Percentiles rank a stretch among this genome's conserved stretches.
These are phyloP conservation scores for Marsdenia floribunda DNA, from an alignment of 257 asterid species.

Conservation along the genomic window DNA sequence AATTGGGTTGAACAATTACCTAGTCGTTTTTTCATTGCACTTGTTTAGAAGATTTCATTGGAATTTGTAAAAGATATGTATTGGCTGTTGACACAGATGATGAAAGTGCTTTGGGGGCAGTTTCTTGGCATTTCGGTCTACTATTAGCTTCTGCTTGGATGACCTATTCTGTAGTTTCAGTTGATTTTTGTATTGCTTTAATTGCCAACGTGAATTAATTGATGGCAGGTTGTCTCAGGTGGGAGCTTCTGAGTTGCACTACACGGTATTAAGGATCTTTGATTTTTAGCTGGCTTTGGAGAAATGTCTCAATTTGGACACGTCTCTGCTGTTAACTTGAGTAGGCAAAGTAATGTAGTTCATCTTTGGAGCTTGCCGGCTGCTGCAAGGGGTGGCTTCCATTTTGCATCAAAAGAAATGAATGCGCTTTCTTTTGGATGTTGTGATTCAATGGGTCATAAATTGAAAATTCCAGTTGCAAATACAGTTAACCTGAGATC, in stretches of 20 bases:
- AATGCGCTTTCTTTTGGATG: conserved; percentile 47
- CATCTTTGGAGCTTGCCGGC: conserved; percentile 33
- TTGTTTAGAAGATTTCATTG: not conserved
- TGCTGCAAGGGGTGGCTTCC: conserved; percentile 28
- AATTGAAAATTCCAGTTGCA: conserved; percentile 34
- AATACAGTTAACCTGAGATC: conserved; percentile 30
- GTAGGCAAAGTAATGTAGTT: conserved; percentile 38
- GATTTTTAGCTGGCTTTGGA: conserved; percentile 13
- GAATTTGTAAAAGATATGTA: not conserved
- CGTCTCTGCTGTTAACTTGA: conserved; percentile 70
- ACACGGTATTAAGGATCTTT: conserved; percentile 13
- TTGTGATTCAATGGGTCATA: conserved; percentile 56
- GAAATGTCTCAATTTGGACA: conserved; percentile 66
- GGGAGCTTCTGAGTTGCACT: conserved; percentile 18
- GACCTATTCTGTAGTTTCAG: not conserved
- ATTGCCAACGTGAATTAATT: not conserved
- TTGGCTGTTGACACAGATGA: not conserved
- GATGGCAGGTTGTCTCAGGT: conserved; percentile 23
- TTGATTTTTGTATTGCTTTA: not conserved
- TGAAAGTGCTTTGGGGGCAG: not conserved
- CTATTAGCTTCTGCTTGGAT: not conserved
- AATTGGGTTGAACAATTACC: not conserved
- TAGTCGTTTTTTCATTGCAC: not conserved
- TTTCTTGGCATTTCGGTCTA: not conserved
- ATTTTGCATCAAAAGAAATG: conserved; percentile 22